A percentile compares a stretch with the other conserved stretches of the same genome.
Evolutionary conservation across 108 stramenopile species (phyloP).

Genomic region (Mediolabrus comicus): DNA sequence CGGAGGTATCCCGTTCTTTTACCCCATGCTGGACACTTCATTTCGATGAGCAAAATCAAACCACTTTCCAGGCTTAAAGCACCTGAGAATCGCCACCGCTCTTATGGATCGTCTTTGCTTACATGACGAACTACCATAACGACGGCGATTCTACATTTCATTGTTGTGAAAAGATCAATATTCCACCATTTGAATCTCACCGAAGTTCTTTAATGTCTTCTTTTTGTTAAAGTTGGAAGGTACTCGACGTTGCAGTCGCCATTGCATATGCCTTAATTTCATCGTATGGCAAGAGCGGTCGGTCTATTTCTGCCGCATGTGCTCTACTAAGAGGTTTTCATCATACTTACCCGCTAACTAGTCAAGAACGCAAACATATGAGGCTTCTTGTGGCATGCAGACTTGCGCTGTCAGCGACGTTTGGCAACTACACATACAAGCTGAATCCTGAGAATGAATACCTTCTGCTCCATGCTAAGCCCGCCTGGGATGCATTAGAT

Average conservation of each 20-base stretch:
- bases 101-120: conserved; percentile 66
- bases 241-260: conserved; percentile 78
- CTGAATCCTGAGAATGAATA: conserved; percentile 85
- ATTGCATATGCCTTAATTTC: conserved; percentile 86
- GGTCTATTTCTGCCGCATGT: conserved; percentile 76
- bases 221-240: conserved; percentile 67
- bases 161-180: neutral
- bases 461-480: conserved; percentile 80
- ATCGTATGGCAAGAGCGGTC: conserved; percentile 64
- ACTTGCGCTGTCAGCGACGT: conserved; percentile 73
- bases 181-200: conserved; percentile 18
- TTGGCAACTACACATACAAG: conserved; percentile 80
- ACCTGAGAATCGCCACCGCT: conserved; percentile 86
- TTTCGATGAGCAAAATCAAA: conserved; percentile 87
- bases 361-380: conserved; percentile 68
- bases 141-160: conserved; percentile 76
- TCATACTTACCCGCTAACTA: conserved; percentile 59
- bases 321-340: conserved; percentile 78
- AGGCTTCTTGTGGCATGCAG: conserved; percentile 72
- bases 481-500: conserved; percentile 81
- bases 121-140: conserved; percentile 68
- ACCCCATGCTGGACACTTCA: conserved; percentile 74
- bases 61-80: conserved; percentile 87
- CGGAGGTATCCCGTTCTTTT: conserved; percentile 64
- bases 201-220: conserved; percentile 15